Evolutionary conservation across 345 rosid species (phyloP), one percentile per base, ranked within the genome.

Genomic region (Pugionium dolabratum): DNA sequence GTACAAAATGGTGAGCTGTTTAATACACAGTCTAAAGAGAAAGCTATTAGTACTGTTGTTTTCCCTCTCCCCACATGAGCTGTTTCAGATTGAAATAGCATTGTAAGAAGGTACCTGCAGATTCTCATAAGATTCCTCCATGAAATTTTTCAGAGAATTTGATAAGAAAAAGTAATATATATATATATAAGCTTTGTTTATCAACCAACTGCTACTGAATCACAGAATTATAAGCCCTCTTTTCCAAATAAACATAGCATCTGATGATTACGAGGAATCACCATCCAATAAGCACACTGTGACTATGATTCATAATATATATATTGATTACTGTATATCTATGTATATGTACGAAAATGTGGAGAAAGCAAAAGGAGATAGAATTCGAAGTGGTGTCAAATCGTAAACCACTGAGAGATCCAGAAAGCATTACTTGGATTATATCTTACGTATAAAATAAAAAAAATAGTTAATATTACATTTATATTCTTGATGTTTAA

Each of bases 371-470:
- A 66, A 73, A 66, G 63, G 45, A 60, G 45, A 31, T 51, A 35
- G 35, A 45, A 39, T 10, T 59, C 33, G 36, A 46, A 40, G 77
- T 73, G 77, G 62, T 60, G 69, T 73, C 77, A 60, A 73, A 67
- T 73, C 77, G 9, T 37, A 67, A 66, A 53, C 57, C 72, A 73
- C 73, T 55, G 52, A 18, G 39, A 39, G 25, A 32, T 55, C 50
- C 70, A 63, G 39, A 48, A n/a, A 55, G 40, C 52, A 55, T 71
- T 9, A 26, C 29, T 41, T 68, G 43, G 50, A 58, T 32, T 2
- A 40, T 26, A 69, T 57, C 18, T 18, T 18, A 18, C 18, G 18
- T 18, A 18, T 18, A 18, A 18, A 18, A 18, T 18, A 3, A 18
- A 53, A n/a, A 7, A 26, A 6, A 5, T 4, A 45, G 6, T 25